phyloP scores from a whole-genome alignment of 2,329 filamentous ascomycete genomes.

The Pseudocercospora fuligena region DNA sequence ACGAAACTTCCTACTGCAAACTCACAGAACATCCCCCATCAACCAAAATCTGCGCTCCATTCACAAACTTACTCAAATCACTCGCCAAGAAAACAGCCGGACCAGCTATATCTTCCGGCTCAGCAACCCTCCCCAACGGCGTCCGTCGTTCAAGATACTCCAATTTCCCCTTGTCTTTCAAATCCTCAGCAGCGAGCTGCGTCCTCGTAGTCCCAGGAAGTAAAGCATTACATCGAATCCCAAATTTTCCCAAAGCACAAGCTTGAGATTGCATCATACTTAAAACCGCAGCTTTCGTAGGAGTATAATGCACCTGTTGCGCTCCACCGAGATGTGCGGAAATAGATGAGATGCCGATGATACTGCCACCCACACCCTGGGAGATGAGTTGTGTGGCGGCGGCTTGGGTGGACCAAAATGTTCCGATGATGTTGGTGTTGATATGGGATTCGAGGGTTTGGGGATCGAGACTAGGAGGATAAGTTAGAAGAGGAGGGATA shows the following conservation, averaged over 20 bases:
- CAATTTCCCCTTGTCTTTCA: slow-evolving; percentile 71
- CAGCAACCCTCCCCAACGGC: slow-evolving; percentile 73
- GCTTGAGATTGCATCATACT: slow-evolving; percentile 83
- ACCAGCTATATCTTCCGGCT: slow-evolving; percentile 73
- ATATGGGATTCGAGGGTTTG: slow-evolving; percentile 70
- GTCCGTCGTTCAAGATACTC: slow-evolving; percentile 79
- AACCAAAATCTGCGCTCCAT: slow-evolving; percentile 19
- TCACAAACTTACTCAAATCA: slow-evolving; percentile 73
- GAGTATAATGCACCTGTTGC: slow-evolving; percentile 81
- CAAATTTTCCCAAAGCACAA: slow-evolving; percentile 74
- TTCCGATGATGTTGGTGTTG: slow-evolving; percentile 82
- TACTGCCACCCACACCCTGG: slow-evolving; percentile 72
- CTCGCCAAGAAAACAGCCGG: slow-evolving; percentile 84
- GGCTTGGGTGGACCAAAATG: slow-evolving; percentile 83
- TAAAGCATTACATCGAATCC: slow-evolving; percentile 80
- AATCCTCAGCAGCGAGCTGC: slow-evolving; percentile 80
- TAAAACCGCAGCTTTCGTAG: slow-evolving; percentile 81
- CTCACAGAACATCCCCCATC: slow-evolving; percentile 20
- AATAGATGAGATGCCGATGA: slow-evolving; percentile 77
- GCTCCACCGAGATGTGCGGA: slow-evolving; percentile 79
- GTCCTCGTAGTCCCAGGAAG: slow-evolving; percentile 82
- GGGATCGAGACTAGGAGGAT: slow-evolving; percentile 59
- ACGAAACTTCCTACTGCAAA: slow-evolving; percentile 9
- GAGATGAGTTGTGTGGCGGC: slow-evolving; percentile 80
- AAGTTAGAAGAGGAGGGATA: neutral